Conservation (phyloP, 345 rosid genomes). For the Salix udensis region DNA sequence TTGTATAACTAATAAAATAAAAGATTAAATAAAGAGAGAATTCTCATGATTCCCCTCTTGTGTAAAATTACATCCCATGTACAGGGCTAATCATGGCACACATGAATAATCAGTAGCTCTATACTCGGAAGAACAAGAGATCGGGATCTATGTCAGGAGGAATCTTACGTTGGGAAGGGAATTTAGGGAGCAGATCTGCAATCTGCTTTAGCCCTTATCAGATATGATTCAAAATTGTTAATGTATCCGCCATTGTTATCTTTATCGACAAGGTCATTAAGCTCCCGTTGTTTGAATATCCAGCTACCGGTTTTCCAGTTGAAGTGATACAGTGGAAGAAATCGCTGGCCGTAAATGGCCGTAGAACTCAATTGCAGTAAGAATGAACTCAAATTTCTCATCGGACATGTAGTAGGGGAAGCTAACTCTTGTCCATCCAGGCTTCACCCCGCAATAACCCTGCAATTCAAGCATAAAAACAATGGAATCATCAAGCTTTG, state of each 20-base stretch:
- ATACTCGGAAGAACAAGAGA: conserved; percentile 30
- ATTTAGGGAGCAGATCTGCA: conserved; percentile 42
- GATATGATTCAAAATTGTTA: conserved; percentile 15
- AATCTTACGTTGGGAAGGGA: conserved; percentile 20
- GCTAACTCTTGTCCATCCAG: conserved; percentile 67
- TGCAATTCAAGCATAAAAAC: conserved; percentile 2
- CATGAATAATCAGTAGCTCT: not conserved
- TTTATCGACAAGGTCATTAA: conserved; percentile 14
- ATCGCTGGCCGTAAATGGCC: conserved; percentile 45
- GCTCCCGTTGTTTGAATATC: conserved; percentile 30
- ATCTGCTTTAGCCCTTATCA: conserved; percentile 29
- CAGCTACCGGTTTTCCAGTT: conserved; percentile 42
- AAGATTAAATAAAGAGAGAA: too few relatives aligned
- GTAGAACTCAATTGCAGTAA: conserved; percentile 47
- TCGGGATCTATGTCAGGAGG: conserved; percentile 15
- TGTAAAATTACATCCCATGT: too few relatives aligned
- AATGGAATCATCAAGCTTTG: too few relatives aligned
- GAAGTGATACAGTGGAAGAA: conserved; percentile 47
- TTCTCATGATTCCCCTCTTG: too few relatives aligned
- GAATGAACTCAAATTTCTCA: conserved; percentile 50
- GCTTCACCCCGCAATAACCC: conserved; percentile 50
- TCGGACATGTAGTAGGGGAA: conserved; percentile 59
- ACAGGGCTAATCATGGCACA: not conserved
- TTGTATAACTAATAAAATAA: too few relatives aligned
- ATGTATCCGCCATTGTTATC: not conserved